Evolutionary conservation across 106 monocot genomes (phyloP).

Genomic region (Platanthera zijinensis): DNA sequence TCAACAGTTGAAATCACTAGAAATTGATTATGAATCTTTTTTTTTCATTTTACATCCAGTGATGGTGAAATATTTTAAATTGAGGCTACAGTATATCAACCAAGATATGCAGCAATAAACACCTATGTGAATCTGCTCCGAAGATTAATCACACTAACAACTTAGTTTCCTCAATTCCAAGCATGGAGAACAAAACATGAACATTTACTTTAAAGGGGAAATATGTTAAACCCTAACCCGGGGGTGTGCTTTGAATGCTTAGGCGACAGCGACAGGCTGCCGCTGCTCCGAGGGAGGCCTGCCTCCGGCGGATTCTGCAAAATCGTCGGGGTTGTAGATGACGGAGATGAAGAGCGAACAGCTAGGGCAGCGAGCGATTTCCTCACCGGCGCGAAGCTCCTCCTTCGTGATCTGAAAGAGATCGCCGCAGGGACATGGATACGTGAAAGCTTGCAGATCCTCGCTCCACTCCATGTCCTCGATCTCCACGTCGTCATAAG

Average conservation of each 20-base stretch:
- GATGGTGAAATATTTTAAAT: background rate
- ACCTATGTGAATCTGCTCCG: background rate
- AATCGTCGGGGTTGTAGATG: slow-evolving; percentile 56
- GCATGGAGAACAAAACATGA: background rate
- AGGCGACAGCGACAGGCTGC: slow-evolving; percentile 38
- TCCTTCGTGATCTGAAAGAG: slow-evolving; percentile 62
- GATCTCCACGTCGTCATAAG: slow-evolving; percentile 66
- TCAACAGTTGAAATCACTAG: background rate
- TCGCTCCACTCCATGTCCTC: slow-evolving; percentile 78
- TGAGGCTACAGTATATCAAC: background rate
- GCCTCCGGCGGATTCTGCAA: slow-evolving; percentile 9
- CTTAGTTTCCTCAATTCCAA: background rate
- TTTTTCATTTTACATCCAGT: background rate
- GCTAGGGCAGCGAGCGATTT: slow-evolving; percentile 58
- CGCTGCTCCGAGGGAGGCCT: slow-evolving; percentile 9
- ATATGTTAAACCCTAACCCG: background rate
- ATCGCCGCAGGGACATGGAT: slow-evolving; percentile 66
- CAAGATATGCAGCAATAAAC: background rate
- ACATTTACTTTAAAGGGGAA: background rate
- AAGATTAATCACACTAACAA: background rate
- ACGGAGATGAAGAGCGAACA: slow-evolving; percentile 66
- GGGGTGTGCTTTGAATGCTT: background rate
- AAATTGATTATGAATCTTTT: no score
- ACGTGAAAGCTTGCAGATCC: slow-evolving; percentile 48
- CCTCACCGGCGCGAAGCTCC: slow-evolving; percentile 57